phyloP scores from a whole-genome alignment of 257 asterid species.

The Rauvolfia tetraphylla region DNA sequence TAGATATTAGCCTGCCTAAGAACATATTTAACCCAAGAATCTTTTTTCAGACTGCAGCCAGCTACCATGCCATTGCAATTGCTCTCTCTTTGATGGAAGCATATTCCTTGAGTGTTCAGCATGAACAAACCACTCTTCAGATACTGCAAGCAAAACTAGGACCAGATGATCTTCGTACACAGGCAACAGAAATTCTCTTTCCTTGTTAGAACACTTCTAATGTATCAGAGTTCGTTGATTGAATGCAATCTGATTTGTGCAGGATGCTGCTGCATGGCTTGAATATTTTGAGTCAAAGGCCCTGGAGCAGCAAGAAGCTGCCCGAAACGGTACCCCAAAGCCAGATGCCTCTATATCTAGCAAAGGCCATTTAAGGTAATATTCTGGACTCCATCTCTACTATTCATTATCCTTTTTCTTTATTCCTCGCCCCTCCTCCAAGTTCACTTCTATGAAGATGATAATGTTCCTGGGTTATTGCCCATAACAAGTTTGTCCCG shows the following conservation, averaged over 20 bases:
- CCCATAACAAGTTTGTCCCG: background rate
- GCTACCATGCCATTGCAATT: slow-evolving; percentile 51
- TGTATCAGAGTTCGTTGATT: slow-evolving; percentile 20
- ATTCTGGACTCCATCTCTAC: background rate
- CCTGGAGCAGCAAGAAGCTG: slow-evolving; percentile 88
- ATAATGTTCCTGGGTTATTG: background rate
- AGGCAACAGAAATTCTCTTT: slow-evolving; percentile 26
- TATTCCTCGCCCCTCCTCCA: background rate
- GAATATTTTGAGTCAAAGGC: slow-evolving; percentile 87
- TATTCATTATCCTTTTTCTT: no score
- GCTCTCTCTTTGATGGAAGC: slow-evolving; percentile 56
- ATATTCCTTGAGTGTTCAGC: slow-evolving; percentile 47
- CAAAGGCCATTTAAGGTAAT: slow-evolving; percentile 81
- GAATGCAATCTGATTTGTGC: slow-evolving; percentile 20
- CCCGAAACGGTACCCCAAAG: slow-evolving; percentile 76
- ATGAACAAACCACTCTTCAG: slow-evolving; percentile 48
- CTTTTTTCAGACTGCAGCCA: slow-evolving; percentile 43
- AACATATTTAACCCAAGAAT: slow-evolving; percentile 1
- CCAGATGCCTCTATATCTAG: slow-evolving; percentile 89
- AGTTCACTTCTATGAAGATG: background rate
- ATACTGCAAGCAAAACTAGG: slow-evolving; percentile 46
- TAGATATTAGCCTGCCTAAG: background rate
- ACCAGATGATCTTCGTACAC: slow-evolving; percentile 46
- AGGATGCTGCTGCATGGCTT: slow-evolving; percentile 95
- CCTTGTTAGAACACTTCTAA: slow-evolving; percentile 2